Percentiles rank a stretch among this genome's conserved stretches.
phyloP scores from a whole-genome alignment of 179 eudicot genomes.

The Spinacia oleracea region DNA sequence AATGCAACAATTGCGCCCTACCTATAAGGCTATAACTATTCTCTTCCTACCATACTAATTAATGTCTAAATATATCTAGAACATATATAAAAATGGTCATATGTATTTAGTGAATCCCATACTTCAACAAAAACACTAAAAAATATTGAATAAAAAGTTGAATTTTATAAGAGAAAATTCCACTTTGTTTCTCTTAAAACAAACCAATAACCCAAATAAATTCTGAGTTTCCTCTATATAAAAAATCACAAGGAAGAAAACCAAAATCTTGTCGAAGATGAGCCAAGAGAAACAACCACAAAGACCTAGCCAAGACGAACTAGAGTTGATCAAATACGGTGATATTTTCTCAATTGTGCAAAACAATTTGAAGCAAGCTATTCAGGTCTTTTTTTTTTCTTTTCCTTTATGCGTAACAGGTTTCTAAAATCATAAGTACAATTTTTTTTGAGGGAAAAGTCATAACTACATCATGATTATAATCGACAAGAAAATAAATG shows the following conservation, averaged over 20 bases:
- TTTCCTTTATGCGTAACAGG: background rate
- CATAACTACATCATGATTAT: too few relatives aligned
- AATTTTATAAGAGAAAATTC: background rate
- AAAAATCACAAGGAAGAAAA: background rate
- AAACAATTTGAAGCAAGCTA: conserved; percentile 3
- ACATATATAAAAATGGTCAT: background rate
- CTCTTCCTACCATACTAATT: conserved; percentile 20
- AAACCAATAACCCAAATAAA: background rate
- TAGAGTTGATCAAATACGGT: conserved; percentile 20
- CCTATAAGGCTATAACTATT: conserved; percentile 22
- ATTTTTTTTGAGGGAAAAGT: too few relatives aligned
- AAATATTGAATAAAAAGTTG: background rate
- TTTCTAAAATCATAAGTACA: too few relatives aligned
- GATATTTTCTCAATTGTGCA: conserved; percentile 24
- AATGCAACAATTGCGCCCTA: conserved; percentile 25
- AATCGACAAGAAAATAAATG: too few relatives aligned
- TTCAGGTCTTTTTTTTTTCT: conserved; percentile 12
- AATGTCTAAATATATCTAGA: conserved; percentile 28
- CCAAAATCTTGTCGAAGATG: conserved; percentile 19
- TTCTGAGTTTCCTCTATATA: background rate
- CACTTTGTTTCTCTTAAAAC: background rate
- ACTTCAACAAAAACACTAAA: background rate
- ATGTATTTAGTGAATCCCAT: conserved; percentile 9
- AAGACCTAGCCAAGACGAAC: conserved; percentile 21
- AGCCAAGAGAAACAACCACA: conserved; percentile 27